These are phyloP conservation scores for Mucor circinelloides DNA, from an alignment of 371 early-diverging fungal genomes.

Conservation along the genomic window DNA sequence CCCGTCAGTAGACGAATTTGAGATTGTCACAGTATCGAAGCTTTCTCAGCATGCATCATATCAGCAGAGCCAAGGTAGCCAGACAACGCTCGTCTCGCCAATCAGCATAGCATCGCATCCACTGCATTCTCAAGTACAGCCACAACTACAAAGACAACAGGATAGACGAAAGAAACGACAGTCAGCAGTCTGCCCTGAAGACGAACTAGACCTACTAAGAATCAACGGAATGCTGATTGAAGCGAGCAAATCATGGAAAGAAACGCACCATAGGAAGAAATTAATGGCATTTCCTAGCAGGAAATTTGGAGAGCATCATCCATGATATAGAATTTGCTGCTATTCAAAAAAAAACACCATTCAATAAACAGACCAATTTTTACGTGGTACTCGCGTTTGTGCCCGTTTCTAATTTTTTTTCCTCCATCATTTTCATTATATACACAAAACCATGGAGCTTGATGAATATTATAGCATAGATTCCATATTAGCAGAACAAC, in stretches of 20 bases:
- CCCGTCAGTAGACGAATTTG: background rate
- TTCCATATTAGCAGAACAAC: constrained; percentile 50
- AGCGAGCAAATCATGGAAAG: background rate
- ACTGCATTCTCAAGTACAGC: no score
- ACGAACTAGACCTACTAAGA: background rate
- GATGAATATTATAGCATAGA: constrained; percentile 56
- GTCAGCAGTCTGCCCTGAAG: background rate
- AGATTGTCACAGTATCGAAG: background rate
- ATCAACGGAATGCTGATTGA: background rate
- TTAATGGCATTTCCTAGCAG: background rate
- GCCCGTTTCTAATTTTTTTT: background rate
- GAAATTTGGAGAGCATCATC: background rate
- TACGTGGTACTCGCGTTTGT: background rate
- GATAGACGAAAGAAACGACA: background rate
- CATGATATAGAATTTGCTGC: no score
- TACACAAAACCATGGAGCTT: constrained; percentile 31
- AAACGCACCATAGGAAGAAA: background rate
- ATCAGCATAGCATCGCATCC: no score
- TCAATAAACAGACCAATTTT: background rate
- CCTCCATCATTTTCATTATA: background rate
- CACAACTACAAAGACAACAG: background rate
- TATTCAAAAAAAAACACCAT: background rate
- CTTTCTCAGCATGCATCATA: background rate
- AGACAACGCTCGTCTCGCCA: no score
- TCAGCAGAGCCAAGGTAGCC: no score